Conservation (phyloP, 805 yeast species). For the Dipodascus albidus region DNA sequence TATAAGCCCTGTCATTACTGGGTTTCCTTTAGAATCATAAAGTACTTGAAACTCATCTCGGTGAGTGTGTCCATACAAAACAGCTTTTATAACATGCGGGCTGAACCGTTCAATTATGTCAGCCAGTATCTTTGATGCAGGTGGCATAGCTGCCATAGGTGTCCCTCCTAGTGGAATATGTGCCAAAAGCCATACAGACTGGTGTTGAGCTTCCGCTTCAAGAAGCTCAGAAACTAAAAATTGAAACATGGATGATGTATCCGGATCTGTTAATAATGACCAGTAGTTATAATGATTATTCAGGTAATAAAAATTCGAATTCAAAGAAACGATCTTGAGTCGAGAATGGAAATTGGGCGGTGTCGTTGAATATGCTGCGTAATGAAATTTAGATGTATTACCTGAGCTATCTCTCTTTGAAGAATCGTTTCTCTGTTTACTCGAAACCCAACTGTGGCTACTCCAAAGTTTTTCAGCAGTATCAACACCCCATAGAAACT, state of each 20-base stretch:
- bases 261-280: slow-evolving; percentile 42
- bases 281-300: slow-evolving; percentile 48
- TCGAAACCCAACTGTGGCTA: slow-evolving; percentile 35
- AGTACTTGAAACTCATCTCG: slow-evolving; percentile 53
- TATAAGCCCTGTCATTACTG: slow-evolving; percentile 49
- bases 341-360: slow-evolving; percentile 34
- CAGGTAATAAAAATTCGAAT: slow-evolving; percentile 57
- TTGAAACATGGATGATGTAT: slow-evolving; percentile 50
- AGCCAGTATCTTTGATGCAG: slow-evolving; percentile 43
- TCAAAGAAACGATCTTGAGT: slow-evolving; percentile 47
- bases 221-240: slow-evolving; percentile 50
- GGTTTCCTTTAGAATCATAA: slow-evolving; percentile 35
- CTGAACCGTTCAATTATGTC: slow-evolving; percentile 55
- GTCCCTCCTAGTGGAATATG: slow-evolving; percentile 48
- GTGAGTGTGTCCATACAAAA: slow-evolving; percentile 65
- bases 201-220: slow-evolving; percentile 42
- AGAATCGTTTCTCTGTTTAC: background rate
- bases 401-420: slow-evolving; percentile 19
- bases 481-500: slow-evolving; percentile 37
- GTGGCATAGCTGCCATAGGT: slow-evolving; percentile 49
- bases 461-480: slow-evolving; percentile 38
- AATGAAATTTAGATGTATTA: slow-evolving; percentile 34
- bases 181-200: slow-evolving; percentile 63
- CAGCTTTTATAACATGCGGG: slow-evolving; percentile 54
- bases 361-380: slow-evolving; percentile 48